phyloP scores from a whole-genome alignment of 495 filamentous ascomycete species.

The Physcia stellaris region DNA sequence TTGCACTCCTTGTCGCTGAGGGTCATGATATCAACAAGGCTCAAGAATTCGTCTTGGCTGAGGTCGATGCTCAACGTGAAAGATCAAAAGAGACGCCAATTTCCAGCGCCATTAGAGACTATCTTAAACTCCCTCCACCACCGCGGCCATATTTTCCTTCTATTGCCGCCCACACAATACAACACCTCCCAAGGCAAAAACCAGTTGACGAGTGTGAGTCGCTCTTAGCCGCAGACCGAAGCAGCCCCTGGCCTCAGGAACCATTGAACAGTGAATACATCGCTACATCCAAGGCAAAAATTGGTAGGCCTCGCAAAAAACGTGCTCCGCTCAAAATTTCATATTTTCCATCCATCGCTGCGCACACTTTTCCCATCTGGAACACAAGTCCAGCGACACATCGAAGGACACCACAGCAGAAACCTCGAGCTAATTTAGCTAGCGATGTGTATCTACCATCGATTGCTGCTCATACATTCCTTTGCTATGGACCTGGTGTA shows the following conservation, averaged over 20 bases:
- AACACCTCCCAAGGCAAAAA: too few species aligned
- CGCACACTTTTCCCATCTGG: too few species aligned
- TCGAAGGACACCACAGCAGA: too few species aligned
- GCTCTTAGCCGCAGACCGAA: too few species aligned
- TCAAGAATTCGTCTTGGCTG: conserved; percentile 8
- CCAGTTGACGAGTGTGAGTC: too few species aligned
- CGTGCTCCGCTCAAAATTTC: neutral
- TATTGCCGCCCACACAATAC: conserved; percentile 5
- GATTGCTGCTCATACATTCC: conserved; percentile 14
- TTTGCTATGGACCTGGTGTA: too few species aligned
- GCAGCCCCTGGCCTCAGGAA: too few species aligned
- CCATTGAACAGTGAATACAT: too few species aligned
- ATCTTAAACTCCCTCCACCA: neutral
- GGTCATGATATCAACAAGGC: conserved; percentile 6
- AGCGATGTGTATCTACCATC: conserved; percentile 8
- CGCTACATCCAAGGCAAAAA: too few species aligned
- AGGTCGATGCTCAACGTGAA: neutral
- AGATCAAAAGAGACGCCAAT: neutral
- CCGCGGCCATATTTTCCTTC: conserved; percentile 4
- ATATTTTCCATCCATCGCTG: too few species aligned
- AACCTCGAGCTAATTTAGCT: too few species aligned
- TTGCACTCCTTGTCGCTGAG: conserved; percentile 3
- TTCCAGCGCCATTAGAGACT: neutral
- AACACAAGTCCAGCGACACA: too few species aligned
- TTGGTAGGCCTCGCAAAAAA: neutral